Evolutionary conservation across 768 basidiomycete species (phyloP).

Genomic region (Phaeotremella fagi): DNA sequence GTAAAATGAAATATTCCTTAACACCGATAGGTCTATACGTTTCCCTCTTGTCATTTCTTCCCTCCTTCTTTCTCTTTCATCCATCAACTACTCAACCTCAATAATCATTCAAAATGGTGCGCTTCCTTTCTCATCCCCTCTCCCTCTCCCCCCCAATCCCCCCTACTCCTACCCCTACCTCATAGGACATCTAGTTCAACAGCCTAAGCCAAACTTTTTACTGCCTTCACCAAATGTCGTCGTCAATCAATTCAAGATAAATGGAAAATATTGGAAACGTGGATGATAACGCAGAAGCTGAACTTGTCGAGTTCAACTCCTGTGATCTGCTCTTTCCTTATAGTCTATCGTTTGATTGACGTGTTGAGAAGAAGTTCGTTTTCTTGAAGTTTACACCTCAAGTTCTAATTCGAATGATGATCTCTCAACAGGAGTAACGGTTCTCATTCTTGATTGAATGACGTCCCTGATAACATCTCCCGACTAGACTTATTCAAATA

Average conservation of each 20-base stretch:
- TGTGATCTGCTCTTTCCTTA: too few relatives aligned
- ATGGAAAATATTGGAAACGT: too few relatives aligned
- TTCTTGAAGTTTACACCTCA: too few relatives aligned
- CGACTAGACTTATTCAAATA: neutral
- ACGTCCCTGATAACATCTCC: neutral
- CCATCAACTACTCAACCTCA: too few relatives aligned
- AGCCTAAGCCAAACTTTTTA: neutral
- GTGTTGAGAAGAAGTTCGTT: neutral
- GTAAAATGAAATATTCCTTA: too few relatives aligned
- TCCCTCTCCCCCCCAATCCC: too few relatives aligned
- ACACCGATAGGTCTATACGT: too few relatives aligned
- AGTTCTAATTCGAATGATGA: neutral
- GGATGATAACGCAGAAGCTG: too few relatives aligned
- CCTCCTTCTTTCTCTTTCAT: slow-evolving; percentile 2
- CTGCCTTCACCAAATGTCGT: neutral
- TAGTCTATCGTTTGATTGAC: neutral
- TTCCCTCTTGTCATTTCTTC: slow-evolving; percentile 2
- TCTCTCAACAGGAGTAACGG: neutral
- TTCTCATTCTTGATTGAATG: neutral
- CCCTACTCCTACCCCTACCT: too few relatives aligned
- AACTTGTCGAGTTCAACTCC: too few relatives aligned
- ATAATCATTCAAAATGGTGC: slow-evolving; percentile 41
- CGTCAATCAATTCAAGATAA: too few relatives aligned
- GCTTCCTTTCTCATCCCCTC: slow-evolving; percentile 7
- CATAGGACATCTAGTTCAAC: neutral